Evolutionary conservation across 2,329 filamentous ascomycete species (phyloP), one percentile per base, ranked within the genome.

Genomic region (Acrocalymma vagum): DNA sequence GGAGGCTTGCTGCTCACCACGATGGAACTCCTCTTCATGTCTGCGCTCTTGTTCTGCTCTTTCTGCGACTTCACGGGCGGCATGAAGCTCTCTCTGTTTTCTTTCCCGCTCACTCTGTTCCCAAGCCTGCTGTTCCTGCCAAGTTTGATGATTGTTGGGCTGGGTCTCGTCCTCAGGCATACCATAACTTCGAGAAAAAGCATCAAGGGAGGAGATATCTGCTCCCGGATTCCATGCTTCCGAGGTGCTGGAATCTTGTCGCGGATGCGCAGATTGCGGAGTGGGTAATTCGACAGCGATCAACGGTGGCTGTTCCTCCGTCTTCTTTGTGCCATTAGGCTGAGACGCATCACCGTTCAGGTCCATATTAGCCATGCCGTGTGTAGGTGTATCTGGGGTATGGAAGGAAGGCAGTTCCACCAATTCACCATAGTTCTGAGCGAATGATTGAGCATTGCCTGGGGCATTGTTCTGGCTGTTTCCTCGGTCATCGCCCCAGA

Each of bases 331-430:
- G 29, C 60, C 42, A 15, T 35, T 7, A 4, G 46, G 29, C n/a
- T n/a, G n/a, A 7, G 51, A 29, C 7, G 45, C 39, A 25, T 46
- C 35, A 26, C 61, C 58, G 26, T 62, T 53, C 5, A 75, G 34
- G 2, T 62, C 65, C 23, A 75, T 45, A 9, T 67, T 61, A 11
- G 68, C 63, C 42, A 75, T 56, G 38, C 69, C 60, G 10, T 75
- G 66, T 5, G 63, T 59, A 3, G 63, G 62, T 6, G 63, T 63
- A 14, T 62, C 55, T 2, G 75, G 74, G 4, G 72, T 72, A 23
- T 65, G 66, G 17, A 61, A 56, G 4, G 73, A 60, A 17, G 73
- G 72, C 10, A 76, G 54, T 51, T 75, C 74, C 2, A 70, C 70
- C 2, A 72, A 70, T 11, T 56, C 55, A 17, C 52, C 54, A 35